These are phyloP conservation scores for Phoenix dactylifera DNA, from an alignment of 176 grass and related monocot genomes.

Conservation along the genomic window DNA sequence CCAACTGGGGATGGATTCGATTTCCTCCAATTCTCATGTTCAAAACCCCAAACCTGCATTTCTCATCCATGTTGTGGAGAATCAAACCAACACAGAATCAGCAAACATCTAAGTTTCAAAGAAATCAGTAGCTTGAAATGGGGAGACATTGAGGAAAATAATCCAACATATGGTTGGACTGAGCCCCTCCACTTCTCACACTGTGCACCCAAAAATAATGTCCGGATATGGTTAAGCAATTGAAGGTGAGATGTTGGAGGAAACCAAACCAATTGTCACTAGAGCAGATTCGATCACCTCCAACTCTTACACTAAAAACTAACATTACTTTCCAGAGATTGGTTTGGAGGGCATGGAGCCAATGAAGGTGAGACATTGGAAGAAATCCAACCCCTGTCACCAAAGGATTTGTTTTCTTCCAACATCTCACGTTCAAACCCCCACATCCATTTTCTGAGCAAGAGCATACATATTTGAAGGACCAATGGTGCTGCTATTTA, in stretches of 20 bases:
- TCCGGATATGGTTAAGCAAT: neutral
- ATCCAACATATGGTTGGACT: too few relatives aligned
- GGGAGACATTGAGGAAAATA: too few relatives aligned
- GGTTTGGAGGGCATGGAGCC: neutral
- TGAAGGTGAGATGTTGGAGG: constrained; percentile 5
- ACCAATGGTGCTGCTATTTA: too few relatives aligned
- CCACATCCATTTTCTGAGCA: too few relatives aligned
- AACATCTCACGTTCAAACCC: constrained; percentile 41
- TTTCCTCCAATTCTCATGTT: constrained; percentile 29
- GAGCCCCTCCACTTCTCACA: too few relatives aligned
- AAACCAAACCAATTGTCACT: constrained; percentile 2
- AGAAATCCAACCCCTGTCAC: constrained; percentile 27
- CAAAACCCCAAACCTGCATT: constrained; percentile 7
- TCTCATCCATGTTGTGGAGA: too few relatives aligned
- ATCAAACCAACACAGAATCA: too few relatives aligned
- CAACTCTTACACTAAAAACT: constrained; percentile 30
- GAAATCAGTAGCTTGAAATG: too few relatives aligned
- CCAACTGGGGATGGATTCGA: constrained; percentile 17
- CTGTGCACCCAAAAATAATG: neutral
- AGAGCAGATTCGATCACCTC: constrained; percentile 27
- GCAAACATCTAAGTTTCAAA: too few relatives aligned
- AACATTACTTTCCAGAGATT: neutral
- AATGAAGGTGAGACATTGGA: constrained; percentile 35
- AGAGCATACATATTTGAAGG: too few relatives aligned
- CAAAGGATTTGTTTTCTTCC: constrained; percentile 35